Percentiles rank a stretch among this genome's conserved stretches.
Evolutionary conservation across 495 filamentous ascomycete species (phyloP).

Genomic region (Aspergillus cavernicola): DNA sequence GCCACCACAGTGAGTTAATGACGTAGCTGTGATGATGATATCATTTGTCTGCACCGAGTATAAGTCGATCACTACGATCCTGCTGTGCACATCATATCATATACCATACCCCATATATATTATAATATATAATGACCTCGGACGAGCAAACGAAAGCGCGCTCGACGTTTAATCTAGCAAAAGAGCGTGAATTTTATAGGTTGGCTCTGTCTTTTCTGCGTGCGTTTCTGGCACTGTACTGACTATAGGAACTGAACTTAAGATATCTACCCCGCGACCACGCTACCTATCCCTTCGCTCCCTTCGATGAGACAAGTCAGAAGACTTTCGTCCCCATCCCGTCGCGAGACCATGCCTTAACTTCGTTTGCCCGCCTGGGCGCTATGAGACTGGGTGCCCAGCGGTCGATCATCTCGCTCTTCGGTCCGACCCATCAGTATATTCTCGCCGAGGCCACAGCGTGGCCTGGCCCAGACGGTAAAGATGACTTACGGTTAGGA

Average conservation of each 20-base stretch:
- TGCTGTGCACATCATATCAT: too few relatives aligned
- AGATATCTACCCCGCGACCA: conserved; percentile 21
- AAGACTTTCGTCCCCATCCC: conserved; percentile 15
- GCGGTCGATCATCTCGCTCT: conserved; percentile 51
- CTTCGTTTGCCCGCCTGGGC: conserved; percentile 57
- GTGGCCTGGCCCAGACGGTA: conserved; percentile 22
- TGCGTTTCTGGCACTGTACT: too few relatives aligned
- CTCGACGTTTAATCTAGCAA: neutral
- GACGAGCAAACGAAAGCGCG: too few relatives aligned
- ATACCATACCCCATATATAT: too few relatives aligned
- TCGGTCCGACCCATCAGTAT: conserved; percentile 49
- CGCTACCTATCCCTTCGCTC: conserved; percentile 16
- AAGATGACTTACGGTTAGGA: conserved; percentile 37
- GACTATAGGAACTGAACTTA: neutral
- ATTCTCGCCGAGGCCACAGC: conserved; percentile 59
- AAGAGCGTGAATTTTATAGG: conserved; percentile 7
- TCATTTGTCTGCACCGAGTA: too few relatives aligned
- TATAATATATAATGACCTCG: too few relatives aligned
- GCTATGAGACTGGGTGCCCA: conserved; percentile 44
- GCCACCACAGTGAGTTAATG: too few relatives aligned
- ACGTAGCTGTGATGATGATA: too few relatives aligned
- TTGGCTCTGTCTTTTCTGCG: neutral
- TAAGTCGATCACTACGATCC: too few relatives aligned
- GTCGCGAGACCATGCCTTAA: conserved; percentile 53
- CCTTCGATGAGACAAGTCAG: conserved; percentile 15